Base-by-base conservation (phyloP, 2,329 filamentous ascomycete species). In the Endoconidiophora polonica region DNA sequence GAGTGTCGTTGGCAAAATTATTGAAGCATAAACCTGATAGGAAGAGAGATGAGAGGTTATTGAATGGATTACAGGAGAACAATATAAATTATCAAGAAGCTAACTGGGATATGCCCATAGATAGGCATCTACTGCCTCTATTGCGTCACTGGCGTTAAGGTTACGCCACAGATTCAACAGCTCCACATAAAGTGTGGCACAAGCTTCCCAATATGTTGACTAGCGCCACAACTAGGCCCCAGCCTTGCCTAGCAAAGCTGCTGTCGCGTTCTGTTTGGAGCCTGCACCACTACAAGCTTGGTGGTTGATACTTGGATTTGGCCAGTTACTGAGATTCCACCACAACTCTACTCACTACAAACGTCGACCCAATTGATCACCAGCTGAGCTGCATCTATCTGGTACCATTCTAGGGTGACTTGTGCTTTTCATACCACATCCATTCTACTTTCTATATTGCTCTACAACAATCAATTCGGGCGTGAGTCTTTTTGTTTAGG, bases 201-300 rank as follows among this genome's bases (percentile, higher is more conserved):
- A 44, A 48, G 29, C 39, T 44, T 23, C 24, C 6, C 16, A 33
- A 4, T 44, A 4, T 23, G 23, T 12, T 42, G 3, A 4, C 12
- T 14, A n/a, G 26, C 40, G 38, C 38, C 45, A 52, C 50, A 41
- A 7, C 9, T 10, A 6, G n/a, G 7, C 40, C 14, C 10, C n/a
- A 48, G 45, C 44, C 50, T 52, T 52, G 50, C 29, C 36, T 33
- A n/a, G 9, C 10, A 22, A 45, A 29, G 18, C 9, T 48, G 45
- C 45, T 52, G 50, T 47, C 50, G 50, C 50, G 50, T 52, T 12
- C 50, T 22, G 24, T 38, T 52, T 43, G 50, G 44, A 52, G 50
- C 50, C 50, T 52, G 44, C 40, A 22, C n/a, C 40, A 24, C 18
- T 43, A 18, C 24, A 43, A 43, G 40, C 40, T 24, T 23, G 24